These are phyloP conservation scores for Mariannaea elegans DNA, from an alignment of 2,329 filamentous ascomycete genomes.

Conservation along the genomic window DNA sequence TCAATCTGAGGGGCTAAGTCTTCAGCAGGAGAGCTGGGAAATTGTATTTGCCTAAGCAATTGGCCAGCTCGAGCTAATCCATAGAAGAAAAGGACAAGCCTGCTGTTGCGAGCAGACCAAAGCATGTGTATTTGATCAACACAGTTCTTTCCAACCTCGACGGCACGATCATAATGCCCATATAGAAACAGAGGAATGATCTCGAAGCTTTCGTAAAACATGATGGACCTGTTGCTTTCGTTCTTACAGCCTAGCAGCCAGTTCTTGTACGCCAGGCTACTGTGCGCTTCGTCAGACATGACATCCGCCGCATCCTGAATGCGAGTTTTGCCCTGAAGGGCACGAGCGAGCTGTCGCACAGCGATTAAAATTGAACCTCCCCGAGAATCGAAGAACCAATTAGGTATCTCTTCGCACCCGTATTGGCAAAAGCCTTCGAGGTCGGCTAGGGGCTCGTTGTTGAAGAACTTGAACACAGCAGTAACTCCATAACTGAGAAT, in stretches of 20 bases:
- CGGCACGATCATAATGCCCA: conserved; percentile 68
- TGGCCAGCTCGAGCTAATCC: conserved; percentile 65
- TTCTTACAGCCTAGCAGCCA: conserved; percentile 62
- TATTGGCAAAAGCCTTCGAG: conserved; percentile 76
- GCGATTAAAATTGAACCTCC: conserved; percentile 76
- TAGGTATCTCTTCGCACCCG: conserved; percentile 76
- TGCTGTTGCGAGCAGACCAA: conserved; percentile 68
- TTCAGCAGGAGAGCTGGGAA: conserved; percentile 54
- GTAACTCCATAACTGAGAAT: conserved; percentile 76
- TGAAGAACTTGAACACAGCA: conserved; percentile 73
- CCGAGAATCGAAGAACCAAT: conserved; percentile 75
- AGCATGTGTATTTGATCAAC: conserved; percentile 58
- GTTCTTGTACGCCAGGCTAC: conserved; percentile 64
- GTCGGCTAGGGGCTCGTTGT: conserved; percentile 73
- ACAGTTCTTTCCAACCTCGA: conserved; percentile 63
- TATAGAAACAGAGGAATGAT: conserved; percentile 70
- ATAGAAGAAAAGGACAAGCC: conserved; percentile 67
- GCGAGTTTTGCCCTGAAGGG: conserved; percentile 78
- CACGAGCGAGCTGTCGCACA: conserved; percentile 71
- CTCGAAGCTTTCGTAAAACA: conserved; percentile 75
- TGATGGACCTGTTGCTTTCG: conserved; percentile 70
- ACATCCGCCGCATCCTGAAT: conserved; percentile 60
- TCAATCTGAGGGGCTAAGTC: conserved; percentile 54
- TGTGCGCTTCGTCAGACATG: conserved; percentile 75
- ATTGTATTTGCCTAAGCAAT: conserved; percentile 58